Evolutionary conservation across 2,329 filamentous ascomycete genomes (phyloP), one percentile per base, ranked within the genome.

Genomic region (Aspergillus quadrilineatus): DNA sequence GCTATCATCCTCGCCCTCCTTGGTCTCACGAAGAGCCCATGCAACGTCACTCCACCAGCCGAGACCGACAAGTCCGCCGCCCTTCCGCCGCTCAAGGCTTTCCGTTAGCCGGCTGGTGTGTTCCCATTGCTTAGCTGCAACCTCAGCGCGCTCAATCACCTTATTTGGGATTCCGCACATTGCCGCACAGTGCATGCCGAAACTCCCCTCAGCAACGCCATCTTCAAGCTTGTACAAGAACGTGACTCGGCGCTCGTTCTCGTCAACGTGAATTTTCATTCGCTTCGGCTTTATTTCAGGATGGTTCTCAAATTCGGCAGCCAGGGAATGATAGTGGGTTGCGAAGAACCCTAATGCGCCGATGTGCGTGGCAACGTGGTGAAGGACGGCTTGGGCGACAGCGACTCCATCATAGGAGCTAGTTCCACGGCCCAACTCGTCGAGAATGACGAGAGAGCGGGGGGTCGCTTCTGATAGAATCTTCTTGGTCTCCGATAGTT

Each of bases 141-240:
- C 84, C 74, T 99, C 94, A 0, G 94, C 94, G 22, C 89, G 80
- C 69, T 92, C 87, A 60, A 99, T 91, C 14, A 99, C 86, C 54
- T 87, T 87, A 44, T 80, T 79, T 0, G 91, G 85, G 61, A 99
- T 97, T 1, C 94, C 94, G 67, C 94, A 99, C 94, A 99, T 99
- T 58, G 91, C 88, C 1, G 94, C 94, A 70, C 94, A 99, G 73
- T 99, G 94, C 94, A 99, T 99, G 66, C 94, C 94, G 69, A 97
- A 99, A 68, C 90, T 96, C 14, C 94, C 94, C 73, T 97, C 92
- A 0, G 94, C 94, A 8, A 97, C 91, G 1, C 94, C 94, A 12
- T 90, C 85, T 74, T 97, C 94, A 0, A 99, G 83, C 68, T 90
- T 92, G 78, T 99, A 99, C 54, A 99, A 73, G 77, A 99, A 99